A percentile compares a stretch with the other conserved stretches of the same genome.
Conservation (phyloP, 2,329 filamentous ascomycete genomes). For the Nigrograna mackinnonii region DNA sequence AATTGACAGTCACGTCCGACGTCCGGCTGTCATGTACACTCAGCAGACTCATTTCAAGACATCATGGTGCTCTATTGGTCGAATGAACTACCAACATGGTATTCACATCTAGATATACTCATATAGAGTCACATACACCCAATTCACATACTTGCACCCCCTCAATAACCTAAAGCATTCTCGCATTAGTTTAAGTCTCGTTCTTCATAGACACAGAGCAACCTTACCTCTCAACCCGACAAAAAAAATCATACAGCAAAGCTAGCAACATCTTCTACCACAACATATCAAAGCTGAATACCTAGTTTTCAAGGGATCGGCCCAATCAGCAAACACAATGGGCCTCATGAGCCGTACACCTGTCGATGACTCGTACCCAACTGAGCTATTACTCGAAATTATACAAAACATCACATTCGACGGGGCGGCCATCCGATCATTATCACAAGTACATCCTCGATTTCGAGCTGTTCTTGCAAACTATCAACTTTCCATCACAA, state of each 20-base stretch:
- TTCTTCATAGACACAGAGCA: background rate
- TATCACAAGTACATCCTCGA: conserved; percentile 2
- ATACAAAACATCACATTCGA: conserved; percentile 4
- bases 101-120: background rate
- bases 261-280: background rate
- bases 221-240: background rate
- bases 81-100: background rate
- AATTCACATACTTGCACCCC: background rate
- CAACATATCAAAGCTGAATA: background rate
- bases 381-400: conserved; percentile 6
- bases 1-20: no score
- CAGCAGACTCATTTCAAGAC: no score
- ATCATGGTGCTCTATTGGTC: background rate
- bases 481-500: conserved; percentile 21
- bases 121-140: background rate
- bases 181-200: background rate
- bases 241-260: background rate
- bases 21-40: no score
- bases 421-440: background rate
- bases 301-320: background rate
- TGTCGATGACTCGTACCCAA: conserved; percentile 2
- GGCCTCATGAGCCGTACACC: background rate
- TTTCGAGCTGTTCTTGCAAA: conserved; percentile 3
- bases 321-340: background rate
- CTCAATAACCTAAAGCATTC: background rate